Evolutionary conservation across 2,329 filamentous ascomycete genomes (phyloP).

Genomic region (Colletotrichum sidae): DNA sequence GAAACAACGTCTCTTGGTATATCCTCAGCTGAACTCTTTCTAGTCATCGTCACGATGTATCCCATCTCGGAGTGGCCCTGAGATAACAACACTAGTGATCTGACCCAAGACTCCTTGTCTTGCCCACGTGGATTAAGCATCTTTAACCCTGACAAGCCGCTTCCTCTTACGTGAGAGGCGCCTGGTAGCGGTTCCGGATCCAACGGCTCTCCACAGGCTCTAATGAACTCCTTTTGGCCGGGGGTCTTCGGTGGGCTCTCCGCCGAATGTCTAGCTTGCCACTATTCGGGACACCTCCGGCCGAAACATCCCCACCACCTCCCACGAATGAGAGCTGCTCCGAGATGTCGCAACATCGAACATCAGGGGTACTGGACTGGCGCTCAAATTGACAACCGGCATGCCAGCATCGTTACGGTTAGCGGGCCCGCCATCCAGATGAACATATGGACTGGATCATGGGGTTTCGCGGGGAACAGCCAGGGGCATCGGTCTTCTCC

Average conservation of each 20-base stretch:
- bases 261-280: conserved; percentile 7
- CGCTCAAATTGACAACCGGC: no score
- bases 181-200: background rate
- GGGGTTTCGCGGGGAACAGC: conserved; percentile 22
- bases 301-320: conserved; percentile 12
- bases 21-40: no score
- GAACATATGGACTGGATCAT: background rate
- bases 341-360: background rate
- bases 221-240: background rate
- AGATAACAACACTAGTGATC: no score
- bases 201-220: background rate
- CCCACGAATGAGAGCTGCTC: conserved; percentile 19
- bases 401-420: conserved; percentile 8
- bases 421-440: conserved; percentile 25
- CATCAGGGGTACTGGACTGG: no score
- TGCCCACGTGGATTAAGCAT: no score
- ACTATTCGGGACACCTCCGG: conserved; percentile 11
- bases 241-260: background rate
- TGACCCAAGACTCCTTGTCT: no score
- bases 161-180: no score
- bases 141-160: no score
- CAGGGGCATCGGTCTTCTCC: conserved; percentile 3
- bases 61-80: no score
- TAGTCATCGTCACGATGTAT: no score
- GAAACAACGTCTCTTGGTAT: no score